Base-by-base conservation (phyloP, 1,284 basidiomycete species). In the Apiotrichum gracile region DNA sequence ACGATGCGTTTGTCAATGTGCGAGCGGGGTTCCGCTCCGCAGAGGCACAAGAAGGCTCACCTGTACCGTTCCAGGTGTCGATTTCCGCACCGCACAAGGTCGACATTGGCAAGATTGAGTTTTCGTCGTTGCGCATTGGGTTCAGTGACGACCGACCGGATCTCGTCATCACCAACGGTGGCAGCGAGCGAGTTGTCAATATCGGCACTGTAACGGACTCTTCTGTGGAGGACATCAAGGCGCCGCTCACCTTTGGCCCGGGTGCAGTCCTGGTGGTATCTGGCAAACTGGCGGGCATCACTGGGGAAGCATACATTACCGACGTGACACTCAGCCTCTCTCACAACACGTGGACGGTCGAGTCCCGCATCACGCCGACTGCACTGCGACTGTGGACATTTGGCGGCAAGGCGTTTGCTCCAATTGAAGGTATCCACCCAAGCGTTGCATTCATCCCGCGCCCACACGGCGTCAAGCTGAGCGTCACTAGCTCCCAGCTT, bases 31-130 rank as follows among this genome's bases (percentile, higher is more conserved):
- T 93, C 70, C 91, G 87, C 84, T 69, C 78, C 10, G 60, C 80
- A 0, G 79, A 83, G 55, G 80, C 83, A 22, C 77, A 79, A 39
- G 79, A 90, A 5, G 80, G 79, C n/a, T 80, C 84, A 48, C 63
- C 74, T 8, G 81, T 81, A 0, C 80, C 85, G 0, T 92, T 88
- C 72, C 90, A 93, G 65, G 61, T 93, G 5, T 25, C 54, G 4
- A 13, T 76, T 4, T 39, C 48, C 19, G 74, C 78, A 7, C 79
- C 83, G 0, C 37, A 37, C 0, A 54, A 49, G 4, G 68, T 66
- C 4, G 57, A 69, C n/a, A 64, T 73, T 19, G 54, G 62, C 8
- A 46, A 58, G 2, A 47, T 77, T n/a, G 27, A 52, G 3, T 76
- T 77, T 53, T 45, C 63, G 0, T 33, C 53, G 3, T 42, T 76